Conservation (phyloP, 352 stramenopile species). For the Phytophthora pinifolia region DNA sequence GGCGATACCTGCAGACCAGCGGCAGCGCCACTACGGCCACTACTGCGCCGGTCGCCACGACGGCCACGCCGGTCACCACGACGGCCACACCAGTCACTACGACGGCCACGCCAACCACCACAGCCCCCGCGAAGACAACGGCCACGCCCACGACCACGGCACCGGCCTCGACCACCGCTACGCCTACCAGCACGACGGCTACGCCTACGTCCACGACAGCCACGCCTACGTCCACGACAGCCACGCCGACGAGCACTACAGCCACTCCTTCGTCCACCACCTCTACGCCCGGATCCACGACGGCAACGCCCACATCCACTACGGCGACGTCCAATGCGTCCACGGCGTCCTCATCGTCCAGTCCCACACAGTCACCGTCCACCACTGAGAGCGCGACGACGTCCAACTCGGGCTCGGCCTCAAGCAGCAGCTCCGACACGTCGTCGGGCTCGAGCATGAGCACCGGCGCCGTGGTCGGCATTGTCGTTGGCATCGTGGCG, state of each 20-base stretch:
- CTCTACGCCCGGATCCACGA: constrained; percentile 9
- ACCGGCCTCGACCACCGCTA: too few relatives aligned
- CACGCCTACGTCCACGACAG: constrained; percentile 10
- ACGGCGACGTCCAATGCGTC: constrained; percentile 29
- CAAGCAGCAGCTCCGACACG: constrained; percentile 23
- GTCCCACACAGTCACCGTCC: constrained; percentile 17
- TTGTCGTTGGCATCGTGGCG: constrained; percentile 66
- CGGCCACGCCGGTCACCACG: constrained; percentile 14
- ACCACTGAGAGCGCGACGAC: constrained; percentile 13
- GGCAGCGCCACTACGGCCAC: constrained; percentile 17
- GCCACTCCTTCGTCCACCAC: constrained; percentile 13
- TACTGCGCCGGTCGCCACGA: constrained; percentile 6
- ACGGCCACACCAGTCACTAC: constrained; percentile 8
- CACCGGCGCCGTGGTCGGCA: constrained; percentile 67
- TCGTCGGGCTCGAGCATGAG: constrained; percentile 53
- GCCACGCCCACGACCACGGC: constrained; percentile 1
- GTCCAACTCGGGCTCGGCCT: constrained; percentile 22
- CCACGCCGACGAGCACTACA: constrained; percentile 4
- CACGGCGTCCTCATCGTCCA: constrained; percentile 5
- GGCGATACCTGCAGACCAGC: constrained; percentile 23
- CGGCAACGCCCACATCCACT: constrained; percentile 15
- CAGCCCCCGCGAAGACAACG: background rate
- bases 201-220: constrained; percentile 10
- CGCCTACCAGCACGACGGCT: background rate
- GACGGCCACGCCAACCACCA: too few relatives aligned